A percentile compares a stretch with the other conserved stretches of the same genome.
Conservation (phyloP, 306 rosid genomes). For the Trichosanthes cucumerina region DNA sequence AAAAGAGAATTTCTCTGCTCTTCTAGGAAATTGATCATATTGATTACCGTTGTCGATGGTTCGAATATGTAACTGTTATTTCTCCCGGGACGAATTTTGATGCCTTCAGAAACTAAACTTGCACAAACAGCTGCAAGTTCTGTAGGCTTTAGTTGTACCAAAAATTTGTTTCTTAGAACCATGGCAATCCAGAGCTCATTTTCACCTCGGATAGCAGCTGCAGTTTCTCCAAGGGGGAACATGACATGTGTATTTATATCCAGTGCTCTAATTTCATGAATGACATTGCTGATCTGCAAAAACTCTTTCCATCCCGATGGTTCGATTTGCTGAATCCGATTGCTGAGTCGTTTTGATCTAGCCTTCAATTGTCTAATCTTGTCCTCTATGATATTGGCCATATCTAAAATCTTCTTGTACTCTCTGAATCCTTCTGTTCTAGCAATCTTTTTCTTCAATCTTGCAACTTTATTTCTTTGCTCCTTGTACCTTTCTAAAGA, state of each 20-base stretch:
- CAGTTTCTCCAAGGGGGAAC: constrained; percentile 90
- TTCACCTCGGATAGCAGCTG: constrained; percentile 91
- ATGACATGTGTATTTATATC: constrained; percentile 56
- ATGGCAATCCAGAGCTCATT: constrained; percentile 97
- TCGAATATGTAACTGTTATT: constrained; percentile 67
- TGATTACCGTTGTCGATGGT: constrained; percentile 44
- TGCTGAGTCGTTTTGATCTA: constrained; percentile 60
- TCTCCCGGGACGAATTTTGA: constrained; percentile 78
- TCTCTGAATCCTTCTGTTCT: constrained; percentile 80
- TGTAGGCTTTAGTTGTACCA: constrained; percentile 61
- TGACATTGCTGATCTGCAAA: constrained; percentile 85
- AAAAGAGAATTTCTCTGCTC: constrained; percentile 49
- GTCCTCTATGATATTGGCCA: constrained; percentile 48
- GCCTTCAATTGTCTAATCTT: constrained; percentile 70
- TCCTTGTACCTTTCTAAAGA: constrained; percentile 56
- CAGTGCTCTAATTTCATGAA: constrained; percentile 73
- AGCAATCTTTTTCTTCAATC: constrained; percentile 70
- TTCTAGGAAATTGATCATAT: constrained; percentile 37
- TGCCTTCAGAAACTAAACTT: constrained; percentile 82
- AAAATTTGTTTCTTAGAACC: constrained; percentile 70
- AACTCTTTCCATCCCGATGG: constrained; percentile 99
- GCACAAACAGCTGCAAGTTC: constrained; percentile 79
- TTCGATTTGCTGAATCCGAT: constrained; percentile 82
- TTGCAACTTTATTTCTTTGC: constrained; percentile 82
- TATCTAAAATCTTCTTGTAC: constrained; percentile 58